Conservation (phyloP, 1,284 basidiomycete species). For the Rhodotorula sp. region DNA sequence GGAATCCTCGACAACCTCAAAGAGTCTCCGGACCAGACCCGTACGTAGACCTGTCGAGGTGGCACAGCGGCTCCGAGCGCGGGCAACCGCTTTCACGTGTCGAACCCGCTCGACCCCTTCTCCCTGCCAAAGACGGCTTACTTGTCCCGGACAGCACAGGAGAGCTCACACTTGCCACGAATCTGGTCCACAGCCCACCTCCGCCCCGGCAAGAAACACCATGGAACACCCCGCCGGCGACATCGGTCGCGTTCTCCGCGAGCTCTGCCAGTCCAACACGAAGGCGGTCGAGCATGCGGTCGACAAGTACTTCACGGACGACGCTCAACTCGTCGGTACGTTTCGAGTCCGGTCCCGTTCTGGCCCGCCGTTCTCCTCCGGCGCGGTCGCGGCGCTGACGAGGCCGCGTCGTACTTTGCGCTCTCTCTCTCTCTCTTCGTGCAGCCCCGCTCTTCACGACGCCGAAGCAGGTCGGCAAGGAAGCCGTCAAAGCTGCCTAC, state of each 20-base stretch:
- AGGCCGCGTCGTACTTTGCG: background rate
- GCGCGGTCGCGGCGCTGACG: background rate
- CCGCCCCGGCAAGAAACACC: background rate
- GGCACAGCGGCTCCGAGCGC: too few relatives aligned
- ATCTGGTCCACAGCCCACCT: too few relatives aligned
- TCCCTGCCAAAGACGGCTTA: too few relatives aligned
- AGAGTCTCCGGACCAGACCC: too few relatives aligned
- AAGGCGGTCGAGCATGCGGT: conserved; percentile 21
- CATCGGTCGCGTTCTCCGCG: conserved; percentile 27
- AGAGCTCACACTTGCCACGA: too few relatives aligned
- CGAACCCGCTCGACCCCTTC: background rate
- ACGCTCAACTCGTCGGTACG: conserved; percentile 17
- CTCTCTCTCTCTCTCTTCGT: too few relatives aligned
- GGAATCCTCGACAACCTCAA: too few relatives aligned
- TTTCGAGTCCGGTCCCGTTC: background rate
- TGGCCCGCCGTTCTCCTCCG: background rate
- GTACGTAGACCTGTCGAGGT: too few relatives aligned
- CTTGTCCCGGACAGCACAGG: too few relatives aligned
- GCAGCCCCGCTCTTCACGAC: conserved; percentile 32
- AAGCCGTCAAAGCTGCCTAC: conserved; percentile 35
- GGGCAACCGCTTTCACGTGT: background rate
- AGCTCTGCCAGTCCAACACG: conserved; percentile 8
- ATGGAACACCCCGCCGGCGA: conserved; percentile 32
- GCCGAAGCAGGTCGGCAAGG: conserved; percentile 9
- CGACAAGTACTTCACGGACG: conserved; percentile 31